phyloP scores from a whole-genome alignment of 1,284 basidiomycete species.

The Cryptococcus neoformans region DNA sequence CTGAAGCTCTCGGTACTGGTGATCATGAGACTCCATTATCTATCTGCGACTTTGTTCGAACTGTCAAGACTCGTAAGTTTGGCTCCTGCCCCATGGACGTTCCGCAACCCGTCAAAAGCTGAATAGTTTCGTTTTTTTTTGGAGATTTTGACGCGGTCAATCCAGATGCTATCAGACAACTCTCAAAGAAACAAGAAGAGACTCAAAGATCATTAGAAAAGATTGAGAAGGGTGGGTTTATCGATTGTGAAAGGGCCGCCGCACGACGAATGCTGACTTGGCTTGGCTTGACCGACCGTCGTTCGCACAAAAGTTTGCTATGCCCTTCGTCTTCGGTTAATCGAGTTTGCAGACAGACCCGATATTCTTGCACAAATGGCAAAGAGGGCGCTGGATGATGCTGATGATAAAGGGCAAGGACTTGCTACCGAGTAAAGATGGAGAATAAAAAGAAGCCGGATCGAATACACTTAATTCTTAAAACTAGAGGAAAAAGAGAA shows the following conservation, averaged over 20 bases:
- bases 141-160: slow-evolving; percentile 40
- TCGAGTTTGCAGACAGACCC: slow-evolving; percentile 48
- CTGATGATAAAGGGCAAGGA: slow-evolving; percentile 16
- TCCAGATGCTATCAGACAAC: slow-evolving; percentile 47
- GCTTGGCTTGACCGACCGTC: too few species aligned
- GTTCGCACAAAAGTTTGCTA: slow-evolving; percentile 44
- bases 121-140: background rate
- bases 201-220: slow-evolving; percentile 83
- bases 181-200: slow-evolving; percentile 83
- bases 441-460: slow-evolving; percentile 5
- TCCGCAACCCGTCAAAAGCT: too few species aligned
- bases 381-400: slow-evolving; percentile 46
- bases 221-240: slow-evolving; percentile 79
- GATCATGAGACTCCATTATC: slow-evolving; percentile 66
- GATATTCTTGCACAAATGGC: slow-evolving; percentile 47
- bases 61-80: slow-evolving; percentile 68
- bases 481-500: too few species aligned
- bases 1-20: slow-evolving; percentile 58
- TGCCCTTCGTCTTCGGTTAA: slow-evolving; percentile 41
- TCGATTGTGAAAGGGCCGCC: background rate
- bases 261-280: background rate
- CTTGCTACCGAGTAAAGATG: background rate
- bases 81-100: too few species aligned
- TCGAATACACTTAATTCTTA: background rate
- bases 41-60: slow-evolving; percentile 73